These are phyloP conservation scores for Fusarium veterinarium DNA, from an alignment of 2,329 filamentous ascomycete species.

Conservation along the genomic window DNA sequence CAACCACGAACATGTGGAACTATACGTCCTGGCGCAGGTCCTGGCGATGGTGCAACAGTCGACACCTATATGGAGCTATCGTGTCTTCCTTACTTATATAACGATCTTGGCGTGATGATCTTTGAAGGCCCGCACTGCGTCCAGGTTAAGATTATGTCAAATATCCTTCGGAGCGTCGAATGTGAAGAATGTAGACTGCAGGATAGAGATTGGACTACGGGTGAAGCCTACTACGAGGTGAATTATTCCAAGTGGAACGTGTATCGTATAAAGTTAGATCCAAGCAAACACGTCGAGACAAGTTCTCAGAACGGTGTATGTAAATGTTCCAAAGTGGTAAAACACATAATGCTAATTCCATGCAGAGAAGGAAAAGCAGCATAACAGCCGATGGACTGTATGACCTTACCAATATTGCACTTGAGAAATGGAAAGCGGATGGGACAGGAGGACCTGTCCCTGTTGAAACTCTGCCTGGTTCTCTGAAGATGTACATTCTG, in stretches of 20 bases:
- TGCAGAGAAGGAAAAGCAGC: background rate
- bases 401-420: background rate
- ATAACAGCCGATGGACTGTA: background rate
- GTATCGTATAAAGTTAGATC: slow-evolving; percentile 27
- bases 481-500: background rate
- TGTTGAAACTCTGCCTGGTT: background rate
- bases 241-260: slow-evolving; percentile 3
- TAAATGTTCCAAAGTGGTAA: background rate
- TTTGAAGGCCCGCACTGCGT: slow-evolving; percentile 42
- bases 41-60: background rate
- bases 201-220: background rate
- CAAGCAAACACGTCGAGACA: slow-evolving; percentile 11
- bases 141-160: slow-evolving; percentile 40
- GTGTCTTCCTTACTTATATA: slow-evolving; percentile 40
- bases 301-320: slow-evolving; percentile 2
- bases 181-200: slow-evolving; percentile 5
- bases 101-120: slow-evolving; percentile 49
- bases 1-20: slow-evolving; percentile 24
- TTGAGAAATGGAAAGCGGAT: background rate
- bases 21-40: background rate
- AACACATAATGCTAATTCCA: background rate
- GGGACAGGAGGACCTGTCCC: background rate
- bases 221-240: background rate
- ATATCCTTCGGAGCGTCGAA: slow-evolving; percentile 32
- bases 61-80: background rate